Evolutionary conservation across 73 alveolate species (phyloP).

Genomic region (Paramecium pentaurelia): DNA sequence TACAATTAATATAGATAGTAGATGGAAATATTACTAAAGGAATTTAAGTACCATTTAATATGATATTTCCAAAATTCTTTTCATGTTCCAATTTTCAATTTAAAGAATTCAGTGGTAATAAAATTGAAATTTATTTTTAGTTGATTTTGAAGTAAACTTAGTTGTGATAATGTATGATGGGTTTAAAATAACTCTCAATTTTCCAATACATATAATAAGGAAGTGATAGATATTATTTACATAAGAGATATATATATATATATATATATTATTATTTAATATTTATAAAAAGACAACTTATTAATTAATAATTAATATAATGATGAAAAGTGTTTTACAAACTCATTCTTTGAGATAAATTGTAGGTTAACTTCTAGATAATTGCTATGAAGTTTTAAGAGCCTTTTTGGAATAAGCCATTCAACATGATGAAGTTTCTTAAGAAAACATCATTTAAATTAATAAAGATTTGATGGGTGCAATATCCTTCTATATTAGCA

Average conservation of each 20-base stretch:
- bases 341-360: not conserved
- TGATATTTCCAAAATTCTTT: constrained; percentile 88
- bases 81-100: constrained; percentile 82
- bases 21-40: constrained; percentile 91
- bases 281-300: not conserved
- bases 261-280: no score
- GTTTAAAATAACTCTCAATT: constrained; percentile 78
- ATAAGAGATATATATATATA: not conserved
- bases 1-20: constrained; percentile 85
- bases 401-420: not conserved
- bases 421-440: not conserved
- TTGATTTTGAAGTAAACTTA: constrained; percentile 83
- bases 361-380: not conserved
- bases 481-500: not conserved
- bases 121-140: not conserved
- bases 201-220: constrained; percentile 61
- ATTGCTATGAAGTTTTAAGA: not conserved
- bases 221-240: not conserved
- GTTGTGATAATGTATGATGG: constrained; percentile 83
- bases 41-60: constrained; percentile 84
- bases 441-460: not conserved
- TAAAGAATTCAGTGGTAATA: constrained; percentile 52
- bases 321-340: constrained; percentile 3
- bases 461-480: constrained; percentile 13
- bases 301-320: not conserved